These are phyloP conservation scores for Hypocrella siamensis DNA, from an alignment of 2,329 filamentous ascomycete genomes.

Conservation along the genomic window DNA sequence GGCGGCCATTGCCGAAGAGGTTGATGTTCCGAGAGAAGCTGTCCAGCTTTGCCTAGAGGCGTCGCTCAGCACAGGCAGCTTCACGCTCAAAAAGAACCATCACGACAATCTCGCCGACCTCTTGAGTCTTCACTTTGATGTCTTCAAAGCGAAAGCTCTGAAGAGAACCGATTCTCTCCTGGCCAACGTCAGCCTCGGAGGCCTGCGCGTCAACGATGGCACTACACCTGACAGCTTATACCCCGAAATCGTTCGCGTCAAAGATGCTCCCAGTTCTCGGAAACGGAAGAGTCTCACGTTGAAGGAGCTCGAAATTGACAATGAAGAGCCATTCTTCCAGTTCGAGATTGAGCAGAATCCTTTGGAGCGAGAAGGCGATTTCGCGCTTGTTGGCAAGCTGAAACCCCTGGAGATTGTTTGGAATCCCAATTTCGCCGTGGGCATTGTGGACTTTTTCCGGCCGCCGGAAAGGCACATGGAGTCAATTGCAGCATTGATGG, in stretches of 20 bases:
- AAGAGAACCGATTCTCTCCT: conserved; percentile 85
- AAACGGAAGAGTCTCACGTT: conserved; percentile 34
- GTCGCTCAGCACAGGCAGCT: conserved; percentile 87
- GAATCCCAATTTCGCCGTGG: conserved; percentile 85
- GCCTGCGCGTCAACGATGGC: conserved; percentile 86
- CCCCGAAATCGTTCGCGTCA: conserved; percentile 90
- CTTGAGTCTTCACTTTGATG: conserved; percentile 82
- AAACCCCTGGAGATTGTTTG: conserved; percentile 96
- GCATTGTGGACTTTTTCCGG: conserved; percentile 88
- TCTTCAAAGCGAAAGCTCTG: conserved; percentile 79
- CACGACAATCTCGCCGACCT: conserved; percentile 55
- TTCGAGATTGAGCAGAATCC: conserved; percentile 91
- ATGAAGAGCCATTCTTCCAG: conserved; percentile 72
- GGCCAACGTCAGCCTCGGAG: conserved; percentile 77
- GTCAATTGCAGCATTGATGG: conserved; percentile 89
- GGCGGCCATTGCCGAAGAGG: conserved; percentile 68
- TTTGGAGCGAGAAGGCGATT: conserved; percentile 79
- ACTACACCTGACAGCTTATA: conserved; percentile 85
- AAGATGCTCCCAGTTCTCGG: conserved; percentile 52
- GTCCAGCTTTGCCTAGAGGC: conserved; percentile 88
- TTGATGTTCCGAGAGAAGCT: conserved; percentile 81
- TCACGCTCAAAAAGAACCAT: conserved; percentile 69
- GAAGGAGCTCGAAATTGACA: conserved; percentile 32
- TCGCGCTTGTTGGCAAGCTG: conserved; percentile 76
- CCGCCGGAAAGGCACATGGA: conserved; percentile 97